These are phyloP conservation scores for Trichoderma gracile DNA, from an alignment of 2,329 filamentous ascomycete genomes.

Conservation along the genomic window DNA sequence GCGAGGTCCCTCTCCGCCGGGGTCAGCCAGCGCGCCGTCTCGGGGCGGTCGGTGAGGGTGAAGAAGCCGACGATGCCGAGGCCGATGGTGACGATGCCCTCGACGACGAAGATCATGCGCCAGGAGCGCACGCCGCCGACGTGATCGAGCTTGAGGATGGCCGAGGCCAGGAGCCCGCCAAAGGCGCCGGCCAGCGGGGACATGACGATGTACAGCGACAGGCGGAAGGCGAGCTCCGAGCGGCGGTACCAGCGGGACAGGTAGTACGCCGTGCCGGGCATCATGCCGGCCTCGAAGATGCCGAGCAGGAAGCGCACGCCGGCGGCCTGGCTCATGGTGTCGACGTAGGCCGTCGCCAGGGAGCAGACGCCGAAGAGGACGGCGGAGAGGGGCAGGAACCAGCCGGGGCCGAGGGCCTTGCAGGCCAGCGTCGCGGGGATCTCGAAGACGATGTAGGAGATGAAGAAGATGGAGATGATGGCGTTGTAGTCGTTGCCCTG, in stretches of 20 bases:
- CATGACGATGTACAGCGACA: slow-evolving; percentile 70
- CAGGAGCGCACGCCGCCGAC: slow-evolving; percentile 60
- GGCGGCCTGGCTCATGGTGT: slow-evolving; percentile 51
- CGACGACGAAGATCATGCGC: slow-evolving; percentile 71
- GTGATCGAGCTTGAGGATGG: slow-evolving; percentile 60
- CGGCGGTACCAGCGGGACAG: slow-evolving; percentile 71
- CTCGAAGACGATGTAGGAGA: slow-evolving; percentile 72
- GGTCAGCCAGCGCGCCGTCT: slow-evolving; percentile 65
- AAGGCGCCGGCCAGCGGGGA: slow-evolving; percentile 70
- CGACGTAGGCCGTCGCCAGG: slow-evolving; percentile 65
- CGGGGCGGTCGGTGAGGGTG: slow-evolving; percentile 68
- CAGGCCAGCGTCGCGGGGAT: slow-evolving; percentile 68
- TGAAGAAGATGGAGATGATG: slow-evolving; percentile 68
- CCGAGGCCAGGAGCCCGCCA: slow-evolving; percentile 65
- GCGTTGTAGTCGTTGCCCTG: slow-evolving; percentile 67
- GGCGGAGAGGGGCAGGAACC: slow-evolving; percentile 65
- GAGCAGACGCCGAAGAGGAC: slow-evolving; percentile 65
- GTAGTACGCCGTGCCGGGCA: slow-evolving; percentile 75
- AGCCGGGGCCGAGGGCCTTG: slow-evolving; percentile 71
- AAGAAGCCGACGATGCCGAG: slow-evolving; percentile 62
- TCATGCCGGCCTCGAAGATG: slow-evolving; percentile 71
- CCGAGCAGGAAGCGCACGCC: slow-evolving; percentile 68
- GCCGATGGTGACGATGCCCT: slow-evolving; percentile 60
- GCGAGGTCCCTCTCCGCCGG: slow-evolving; percentile 67
- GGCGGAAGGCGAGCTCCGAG: slow-evolving; percentile 65